A percentile compares a stretch with the other conserved stretches of the same genome.
phyloP scores from a whole-genome alignment of 2,329 filamentous ascomycete species.

The Microcyclospora pomicola region DNA sequence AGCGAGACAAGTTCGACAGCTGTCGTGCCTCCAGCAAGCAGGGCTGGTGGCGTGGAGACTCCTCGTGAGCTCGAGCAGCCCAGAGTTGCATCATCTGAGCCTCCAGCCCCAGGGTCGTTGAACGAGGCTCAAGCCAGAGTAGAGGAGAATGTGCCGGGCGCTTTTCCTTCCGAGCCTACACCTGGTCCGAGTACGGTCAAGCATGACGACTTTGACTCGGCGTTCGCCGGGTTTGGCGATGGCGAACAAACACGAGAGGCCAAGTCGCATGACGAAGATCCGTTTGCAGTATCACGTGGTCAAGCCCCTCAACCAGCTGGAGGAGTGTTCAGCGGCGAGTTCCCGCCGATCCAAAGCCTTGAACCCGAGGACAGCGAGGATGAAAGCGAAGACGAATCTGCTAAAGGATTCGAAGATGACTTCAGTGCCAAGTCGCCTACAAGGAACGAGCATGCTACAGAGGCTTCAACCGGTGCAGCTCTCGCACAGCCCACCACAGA shows the following conservation, averaged over 20 bases:
- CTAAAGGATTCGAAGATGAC: conserved; percentile 74
- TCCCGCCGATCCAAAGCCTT: conserved; percentile 84
- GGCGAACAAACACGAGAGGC: conserved; percentile 15
- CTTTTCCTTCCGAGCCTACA: conserved; percentile 27
- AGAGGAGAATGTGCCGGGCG: conserved; percentile 27
- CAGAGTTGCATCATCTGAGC: not conserved
- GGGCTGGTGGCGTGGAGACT: conserved; percentile 16
- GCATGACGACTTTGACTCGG: conserved; percentile 73
- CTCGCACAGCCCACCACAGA: conserved; percentile 8
- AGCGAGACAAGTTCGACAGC: conserved; percentile 43
- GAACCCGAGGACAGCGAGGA: conserved; percentile 76
- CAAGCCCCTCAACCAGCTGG: conserved; percentile 18
- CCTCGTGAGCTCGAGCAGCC: conserved; percentile 9
- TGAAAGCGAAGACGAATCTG: conserved; percentile 51
- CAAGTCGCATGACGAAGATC: conserved; percentile 11
- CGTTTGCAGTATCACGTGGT: conserved; percentile 36
- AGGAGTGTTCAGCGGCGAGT: conserved; percentile 43
- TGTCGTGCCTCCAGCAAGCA: conserved; percentile 20
- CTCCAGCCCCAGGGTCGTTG: conserved; percentile 14
- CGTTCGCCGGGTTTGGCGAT: conserved; percentile 59
- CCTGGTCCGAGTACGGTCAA: conserved; percentile 26
- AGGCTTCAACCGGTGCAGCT: conserved; percentile 1
- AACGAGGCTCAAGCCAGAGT: conserved; percentile 18
- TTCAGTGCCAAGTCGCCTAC: conserved; percentile 53
- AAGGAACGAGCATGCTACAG: not conserved